phyloP scores from a whole-genome alignment of 1,284 basidiomycete genomes.

The Tremellales sp. region DNA sequence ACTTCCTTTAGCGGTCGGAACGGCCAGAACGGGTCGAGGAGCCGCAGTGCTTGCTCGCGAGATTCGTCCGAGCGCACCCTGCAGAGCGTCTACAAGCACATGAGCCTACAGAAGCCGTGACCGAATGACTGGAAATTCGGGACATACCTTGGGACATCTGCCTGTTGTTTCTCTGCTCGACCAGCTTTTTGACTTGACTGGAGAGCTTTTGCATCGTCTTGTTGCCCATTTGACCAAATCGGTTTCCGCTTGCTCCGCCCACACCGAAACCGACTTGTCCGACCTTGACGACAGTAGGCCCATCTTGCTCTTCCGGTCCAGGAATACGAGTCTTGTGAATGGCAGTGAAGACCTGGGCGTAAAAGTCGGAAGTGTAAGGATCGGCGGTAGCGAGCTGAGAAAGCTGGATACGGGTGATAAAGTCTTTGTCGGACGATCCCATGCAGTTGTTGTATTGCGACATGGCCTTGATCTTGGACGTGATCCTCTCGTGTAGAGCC shows the following conservation, averaged over 20 bases:
- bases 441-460: constrained; percentile 96
- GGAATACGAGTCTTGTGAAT: constrained; percentile 72
- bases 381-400: constrained; percentile 95
- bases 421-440: constrained; percentile 90
- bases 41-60: constrained; percentile 70
- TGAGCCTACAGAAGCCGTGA: constrained; percentile 3
- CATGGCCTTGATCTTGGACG: constrained; percentile 54
- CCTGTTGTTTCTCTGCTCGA: constrained; percentile 84
- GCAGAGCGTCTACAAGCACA: constrained; percentile 54
- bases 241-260: constrained; percentile 59
- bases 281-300: constrained; percentile 76
- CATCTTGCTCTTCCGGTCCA: constrained; percentile 49
- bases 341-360: constrained; percentile 92
- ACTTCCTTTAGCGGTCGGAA: constrained; percentile 52
- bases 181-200: constrained; percentile 92
- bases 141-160: constrained; percentile 70
- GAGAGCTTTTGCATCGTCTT: constrained; percentile 89
- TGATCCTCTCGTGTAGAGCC: constrained; percentile 32
- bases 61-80: constrained; percentile 92
- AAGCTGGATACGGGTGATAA: constrained; percentile 98
- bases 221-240: constrained; percentile 64
- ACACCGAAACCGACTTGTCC: constrained; percentile 71
- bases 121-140: neutral
- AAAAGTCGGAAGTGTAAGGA: constrained; percentile 97
- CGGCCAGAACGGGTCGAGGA: constrained; percentile 91